Conservation (phyloP, 257 asterid species). For the Fraxinus cuspidata region DNA sequence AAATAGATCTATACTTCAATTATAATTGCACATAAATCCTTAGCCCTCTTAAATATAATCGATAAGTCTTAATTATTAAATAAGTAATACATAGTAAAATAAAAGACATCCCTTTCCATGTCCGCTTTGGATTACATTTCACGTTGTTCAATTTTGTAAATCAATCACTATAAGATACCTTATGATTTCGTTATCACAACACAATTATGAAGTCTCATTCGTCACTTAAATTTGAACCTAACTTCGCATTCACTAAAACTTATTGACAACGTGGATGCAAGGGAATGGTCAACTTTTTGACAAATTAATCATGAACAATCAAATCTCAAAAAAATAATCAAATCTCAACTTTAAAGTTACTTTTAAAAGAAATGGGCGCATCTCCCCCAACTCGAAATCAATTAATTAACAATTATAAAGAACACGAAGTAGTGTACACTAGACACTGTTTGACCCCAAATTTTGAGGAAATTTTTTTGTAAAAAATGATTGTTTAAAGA, state of each 20-base stretch:
- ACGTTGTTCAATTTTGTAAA: background rate
- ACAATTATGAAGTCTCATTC: background rate
- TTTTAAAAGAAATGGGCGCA: slow-evolving; percentile 20
- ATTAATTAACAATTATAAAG: too few species aligned
- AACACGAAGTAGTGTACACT: too few species aligned
- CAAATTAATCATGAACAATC: slow-evolving; percentile 14
- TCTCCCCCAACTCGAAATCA: background rate
- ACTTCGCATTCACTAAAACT: slow-evolving; percentile 6
- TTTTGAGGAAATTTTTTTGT: too few species aligned
- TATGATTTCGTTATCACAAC: background rate
- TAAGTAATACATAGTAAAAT: too few species aligned
- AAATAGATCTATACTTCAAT: too few species aligned
- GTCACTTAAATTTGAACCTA: background rate
- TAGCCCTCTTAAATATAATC: too few species aligned
- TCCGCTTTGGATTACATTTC: background rate
- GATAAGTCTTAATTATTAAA: too few species aligned
- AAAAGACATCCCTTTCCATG: background rate
- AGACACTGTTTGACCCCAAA: too few species aligned
- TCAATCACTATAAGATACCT: background rate
- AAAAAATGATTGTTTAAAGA: too few species aligned
- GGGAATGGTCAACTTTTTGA: slow-evolving; percentile 18
- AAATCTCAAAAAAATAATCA: too few species aligned
- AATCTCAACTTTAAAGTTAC: slow-evolving; percentile 2
- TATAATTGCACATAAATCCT: too few species aligned
- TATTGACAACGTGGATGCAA: slow-evolving; percentile 16